Conservation (phyloP, 1,284 basidiomycete genomes). For the Ustilago vetiveriae region DNA sequence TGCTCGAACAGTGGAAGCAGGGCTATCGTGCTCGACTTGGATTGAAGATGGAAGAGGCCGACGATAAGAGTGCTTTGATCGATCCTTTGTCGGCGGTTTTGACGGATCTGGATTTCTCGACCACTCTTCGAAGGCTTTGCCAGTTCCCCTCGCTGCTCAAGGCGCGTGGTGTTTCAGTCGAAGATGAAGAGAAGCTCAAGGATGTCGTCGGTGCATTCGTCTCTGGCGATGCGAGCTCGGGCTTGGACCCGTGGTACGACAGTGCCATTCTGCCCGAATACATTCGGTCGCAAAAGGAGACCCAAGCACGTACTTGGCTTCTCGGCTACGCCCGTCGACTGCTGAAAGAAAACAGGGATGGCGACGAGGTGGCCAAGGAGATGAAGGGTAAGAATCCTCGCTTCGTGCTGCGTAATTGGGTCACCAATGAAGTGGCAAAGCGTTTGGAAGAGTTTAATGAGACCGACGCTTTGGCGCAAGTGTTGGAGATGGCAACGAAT, state of each 20-base stretch:
- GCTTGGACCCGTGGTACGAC: slow-evolving; percentile 41
- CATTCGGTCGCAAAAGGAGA: slow-evolving; percentile 33
- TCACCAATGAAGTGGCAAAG: slow-evolving; percentile 60
- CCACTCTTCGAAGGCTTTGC: slow-evolving; percentile 50
- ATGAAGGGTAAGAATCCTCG: slow-evolving; percentile 55
- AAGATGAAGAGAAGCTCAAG: slow-evolving; percentile 32
- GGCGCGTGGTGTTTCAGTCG: slow-evolving; percentile 1
- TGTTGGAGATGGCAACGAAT: slow-evolving; percentile 54
- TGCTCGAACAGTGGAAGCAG: slow-evolving; percentile 54
- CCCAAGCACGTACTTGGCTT: slow-evolving; percentile 49
- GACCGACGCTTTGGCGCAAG: slow-evolving; percentile 53
- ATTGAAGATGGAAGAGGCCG: slow-evolving; percentile 16
- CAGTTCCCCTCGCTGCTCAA: slow-evolving; percentile 40
- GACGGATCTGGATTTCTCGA: slow-evolving; percentile 51
- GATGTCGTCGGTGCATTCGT: slow-evolving; percentile 30
- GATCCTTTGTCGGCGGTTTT: slow-evolving; percentile 35
- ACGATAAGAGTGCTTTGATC: slow-evolving; percentile 37
- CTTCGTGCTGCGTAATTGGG: slow-evolving; percentile 65
- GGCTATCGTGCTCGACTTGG: slow-evolving; percentile 53
- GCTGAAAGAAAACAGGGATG: slow-evolving; percentile 32
- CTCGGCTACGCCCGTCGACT: slow-evolving; percentile 42
- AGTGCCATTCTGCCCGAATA: slow-evolving; percentile 26
- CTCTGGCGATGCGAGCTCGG: slow-evolving; percentile 9
- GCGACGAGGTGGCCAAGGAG: slow-evolving; percentile 24
- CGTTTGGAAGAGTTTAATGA: slow-evolving; percentile 56